Evolutionary conservation across 2,329 filamentous ascomycete species (phyloP).

Genomic region (Phyllosticta ampelicida): DNA sequence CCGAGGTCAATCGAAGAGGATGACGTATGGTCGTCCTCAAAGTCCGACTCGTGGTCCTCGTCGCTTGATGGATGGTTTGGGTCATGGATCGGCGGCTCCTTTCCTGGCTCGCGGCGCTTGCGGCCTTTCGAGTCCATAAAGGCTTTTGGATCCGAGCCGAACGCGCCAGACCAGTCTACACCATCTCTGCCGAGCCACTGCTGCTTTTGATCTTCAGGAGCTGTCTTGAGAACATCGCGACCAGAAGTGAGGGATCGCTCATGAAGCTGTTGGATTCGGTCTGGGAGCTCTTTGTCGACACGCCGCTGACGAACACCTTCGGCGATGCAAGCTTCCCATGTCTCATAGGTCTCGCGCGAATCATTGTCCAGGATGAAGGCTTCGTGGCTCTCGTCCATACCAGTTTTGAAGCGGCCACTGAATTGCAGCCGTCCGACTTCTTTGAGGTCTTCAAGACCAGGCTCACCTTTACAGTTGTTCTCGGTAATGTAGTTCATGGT

Average conservation of each 20-base stretch:
- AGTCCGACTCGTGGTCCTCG: conserved; percentile 29
- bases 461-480: conserved; percentile 56
- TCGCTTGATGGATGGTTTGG: conserved; percentile 38
- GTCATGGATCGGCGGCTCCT: conserved; percentile 41
- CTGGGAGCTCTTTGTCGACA: conserved; percentile 64
- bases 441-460: conserved; percentile 63
- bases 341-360: conserved; percentile 84
- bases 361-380: conserved; percentile 79
- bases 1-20: conserved; percentile 42
- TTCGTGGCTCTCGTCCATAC: conserved; percentile 78
- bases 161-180: conserved; percentile 78
- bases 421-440: conserved; percentile 77
- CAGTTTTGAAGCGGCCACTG: conserved; percentile 72
- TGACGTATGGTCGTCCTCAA: conserved; percentile 32
- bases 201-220: conserved; percentile 58
- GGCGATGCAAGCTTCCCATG: conserved; percentile 82
- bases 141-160: conserved; percentile 62
- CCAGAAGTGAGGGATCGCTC: conserved; percentile 70
- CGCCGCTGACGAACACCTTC: conserved; percentile 69
- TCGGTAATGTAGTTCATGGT: conserved; percentile 90
- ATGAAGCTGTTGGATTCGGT: conserved; percentile 63
- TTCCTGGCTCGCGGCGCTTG: conserved; percentile 47
- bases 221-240: conserved; percentile 67
- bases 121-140: conserved; percentile 44
- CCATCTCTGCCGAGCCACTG: conserved; percentile 73